phyloP scores from a whole-genome alignment of 2,329 filamentous ascomycete genomes.

The Colletotrichum neosansevieriae region DNA sequence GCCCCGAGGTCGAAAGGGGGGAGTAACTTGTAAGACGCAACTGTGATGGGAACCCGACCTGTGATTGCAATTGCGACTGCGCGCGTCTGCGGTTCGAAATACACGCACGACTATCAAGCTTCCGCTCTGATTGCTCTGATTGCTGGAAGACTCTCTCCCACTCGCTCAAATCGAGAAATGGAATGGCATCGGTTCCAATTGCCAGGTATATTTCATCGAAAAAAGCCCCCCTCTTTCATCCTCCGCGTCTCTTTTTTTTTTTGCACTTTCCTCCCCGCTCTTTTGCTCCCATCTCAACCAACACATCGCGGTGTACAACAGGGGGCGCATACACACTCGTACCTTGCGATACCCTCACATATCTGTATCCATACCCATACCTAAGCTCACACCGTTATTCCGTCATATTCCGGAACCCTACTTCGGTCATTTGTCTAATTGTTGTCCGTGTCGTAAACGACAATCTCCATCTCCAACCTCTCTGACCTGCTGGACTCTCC shows the following conservation, averaged over 20 bases:
- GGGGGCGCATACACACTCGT: constrained; percentile 2
- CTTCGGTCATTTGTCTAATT: constrained; percentile 1
- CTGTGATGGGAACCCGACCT: not conserved
- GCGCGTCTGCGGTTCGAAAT: constrained; percentile 5
- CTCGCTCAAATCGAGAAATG: not conserved
- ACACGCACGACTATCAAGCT: not conserved
- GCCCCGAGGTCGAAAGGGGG: not conserved
- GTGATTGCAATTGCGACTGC: constrained; percentile 19
- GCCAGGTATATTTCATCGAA: constrained; percentile 26
- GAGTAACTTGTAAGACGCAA: too few relatives aligned
- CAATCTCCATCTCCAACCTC: constrained; percentile 21
- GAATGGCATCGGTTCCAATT: not conserved
- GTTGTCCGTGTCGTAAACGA: constrained; percentile 15
- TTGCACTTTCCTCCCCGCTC: constrained; percentile 19
- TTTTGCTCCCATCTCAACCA: constrained; percentile 34
- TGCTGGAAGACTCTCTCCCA: constrained; percentile 1
- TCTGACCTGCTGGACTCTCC: not conserved
- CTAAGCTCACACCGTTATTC: constrained; percentile 12
- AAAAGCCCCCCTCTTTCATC: not conserved
- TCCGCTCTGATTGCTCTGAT: constrained; percentile 15
- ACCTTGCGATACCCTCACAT: constrained; percentile 1
- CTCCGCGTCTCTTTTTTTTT: not conserved
- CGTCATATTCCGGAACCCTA: constrained; percentile 3
- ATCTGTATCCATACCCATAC: constrained; percentile 3
- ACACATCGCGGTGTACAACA: constrained; percentile 3